Evolutionary conservation across 306 rosid species (phyloP), one percentile per base, ranked within the genome.

Genomic region (Fagus crenata): DNA sequence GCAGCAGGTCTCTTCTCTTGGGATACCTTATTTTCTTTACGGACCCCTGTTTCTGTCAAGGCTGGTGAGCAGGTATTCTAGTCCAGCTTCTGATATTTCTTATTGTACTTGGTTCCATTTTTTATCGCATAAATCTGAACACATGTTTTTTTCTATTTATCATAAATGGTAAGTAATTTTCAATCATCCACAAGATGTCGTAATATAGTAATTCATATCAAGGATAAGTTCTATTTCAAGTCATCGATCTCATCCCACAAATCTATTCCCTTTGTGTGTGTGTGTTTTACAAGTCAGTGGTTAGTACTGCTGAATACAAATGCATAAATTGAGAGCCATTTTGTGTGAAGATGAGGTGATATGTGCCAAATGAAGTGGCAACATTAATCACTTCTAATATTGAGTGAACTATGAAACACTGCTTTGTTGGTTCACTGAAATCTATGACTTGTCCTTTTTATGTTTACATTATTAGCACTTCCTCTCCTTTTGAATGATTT

Each of bases 1-100:
- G 81, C 96, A 55, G 97, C 96, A 6, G 97, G 98, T 42, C 96
- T 95, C 73, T 95, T 95, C 87, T 85, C 96, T 54, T 88, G 98
- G 98, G 98, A 90, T 75, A 77, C 83, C 89, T 76, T 95, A 41
- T 95, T 95, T 77, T 85, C 96, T 58, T 71, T 95, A 18, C 85
- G 93, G 68, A 90, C 92, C 75, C 97, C 99, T 2, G 85, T 87
- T 82, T 43, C 97, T 77, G 73, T 92, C 75, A 95, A 92, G 84
- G 93, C 99, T 11, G 97, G 99, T 22, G 97, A 88, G 63, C 99
- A 95, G 97, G 99, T 90, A 67, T 77, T 71, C 55, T 69, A 13
- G 75, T 49, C 35, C 60, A 61, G 6, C 71, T 3, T 33, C 65
- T 75, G 35, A 56, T 69, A 37, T 80, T 46, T 53, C 49, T 65